Base-by-base conservation (phyloP, 208 protist genomes). In the Porcisia deanei region DNA sequence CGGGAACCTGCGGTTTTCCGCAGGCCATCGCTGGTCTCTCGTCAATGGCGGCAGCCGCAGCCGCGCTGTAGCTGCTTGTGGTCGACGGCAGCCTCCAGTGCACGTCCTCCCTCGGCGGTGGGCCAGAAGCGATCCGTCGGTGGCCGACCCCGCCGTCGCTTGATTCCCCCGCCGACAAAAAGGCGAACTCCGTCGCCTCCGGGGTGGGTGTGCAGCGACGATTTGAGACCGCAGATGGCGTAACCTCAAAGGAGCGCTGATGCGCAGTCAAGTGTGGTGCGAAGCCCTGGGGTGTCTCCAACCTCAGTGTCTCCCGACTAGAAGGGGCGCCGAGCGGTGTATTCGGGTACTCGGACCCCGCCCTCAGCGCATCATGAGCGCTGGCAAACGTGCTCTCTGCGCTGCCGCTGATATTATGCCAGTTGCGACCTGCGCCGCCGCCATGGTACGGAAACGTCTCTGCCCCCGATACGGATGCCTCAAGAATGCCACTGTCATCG, bases 211-310 rank as follows among this genome's bases (percentile, higher is more conserved):
- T 30, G 49, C 34, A 12, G n/a, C 58, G 71, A 12, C 84, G 79
- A 54, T 76, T 77, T 39, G 73, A 72, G 5, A 79, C 86, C 1
- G 84, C 80, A 30, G 88, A 84, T 4, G 84, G 88, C 37, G 89
- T 45, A 34, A 88, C 84, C 58, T 93, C 88, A 45, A 83, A 78
- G 5, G 69, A 57, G 69, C 59, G 78, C 18, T 12, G 57, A 47
- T 45, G 52, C 43, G 34, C 47, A 57, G 65, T 55, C 47, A n/a
- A 55, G n/a, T n/a, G 41, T n/a, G 25, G 25, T 47, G 30, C n/a
- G 25, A 47, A 37, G 3, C 45, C 18, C 14, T 57, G 47, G n/a
- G 65, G 43, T 55, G 41, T 9, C 25, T 25, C 43, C 47, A n/a
- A 37, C 53, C 52, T 52, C 39, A 49, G 9, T 45, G 60, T 25